Base-by-base conservation (phyloP, 2,329 filamentous ascomycete species). In the Madurella mycetomatis region DNA sequence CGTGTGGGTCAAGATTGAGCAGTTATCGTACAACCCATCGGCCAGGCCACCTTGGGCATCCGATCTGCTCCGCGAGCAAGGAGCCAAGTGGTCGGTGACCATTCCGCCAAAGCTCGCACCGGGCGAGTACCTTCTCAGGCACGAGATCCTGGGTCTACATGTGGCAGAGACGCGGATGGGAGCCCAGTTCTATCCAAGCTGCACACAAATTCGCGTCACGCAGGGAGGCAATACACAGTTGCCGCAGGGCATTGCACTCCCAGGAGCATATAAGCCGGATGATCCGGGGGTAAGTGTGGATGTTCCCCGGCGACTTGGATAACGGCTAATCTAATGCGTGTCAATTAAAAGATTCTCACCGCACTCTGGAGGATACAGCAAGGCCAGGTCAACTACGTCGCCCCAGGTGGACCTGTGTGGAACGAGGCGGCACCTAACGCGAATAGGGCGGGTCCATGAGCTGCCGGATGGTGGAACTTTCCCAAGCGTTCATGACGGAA, bases 71-170 rank as follows among this genome's bases (percentile, higher is more conserved):
- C 65, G 65, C 15, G 64, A 64, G 37, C 63, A 70, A n/a, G 66
- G 66, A n/a, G 64, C 67, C 43, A 64, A 66, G 47, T 66, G 69
- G 62, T 63, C 59, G 2, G 65, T 69, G 7, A 69, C 63, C 5
- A 65, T 70, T 34, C 68, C 68, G 9, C 55, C 63, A 0, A 59
- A 49, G 1, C 55, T 70, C 2, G 59, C 63, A 11, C 50, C 64
- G 1, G 67, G 69, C 17, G 66, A 70, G 44, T 76, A 76, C 59
- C 69, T 76, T 32, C 57, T 76, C n/a, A 69, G 74, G 9, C 73
- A 75, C 59, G 74, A 77, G 61, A 72, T 76, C 43, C 68, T 77
- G 52, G 74, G 73, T 1, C 64, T 77, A 42, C 74, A 76, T 47
- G 59, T 67, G 1, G 70, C 69, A 1, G 60, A 65, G 12, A 65